phyloP scores from a whole-genome alignment of 1,139 yeast species.

The Kluyveromyces marxianus region DNA sequence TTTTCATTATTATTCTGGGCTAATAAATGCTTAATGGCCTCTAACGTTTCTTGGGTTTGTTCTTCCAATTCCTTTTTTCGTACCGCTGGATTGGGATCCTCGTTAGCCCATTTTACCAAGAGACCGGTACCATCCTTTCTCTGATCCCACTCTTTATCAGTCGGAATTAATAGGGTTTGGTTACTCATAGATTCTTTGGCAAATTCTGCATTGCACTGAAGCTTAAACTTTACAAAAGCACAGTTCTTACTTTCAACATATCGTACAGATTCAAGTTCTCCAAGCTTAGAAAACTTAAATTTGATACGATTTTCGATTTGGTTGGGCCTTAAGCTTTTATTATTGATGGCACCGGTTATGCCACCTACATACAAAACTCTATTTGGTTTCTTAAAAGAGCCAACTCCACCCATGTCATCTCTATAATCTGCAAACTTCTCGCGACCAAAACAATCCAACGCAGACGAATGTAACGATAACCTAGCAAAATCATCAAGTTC shows the following conservation, averaged over 20 bases:
- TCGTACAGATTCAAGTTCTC: constrained; percentile 62
- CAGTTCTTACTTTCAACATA: constrained; percentile 58
- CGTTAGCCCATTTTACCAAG: constrained; percentile 82
- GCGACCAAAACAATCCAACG: constrained; percentile 80
- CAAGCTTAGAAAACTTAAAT: constrained; percentile 64
- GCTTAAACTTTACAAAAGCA: constrained; percentile 68
- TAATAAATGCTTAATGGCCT: constrained; percentile 18
- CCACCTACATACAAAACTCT: constrained; percentile 76
- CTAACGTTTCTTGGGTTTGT: constrained; percentile 16
- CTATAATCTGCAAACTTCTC: constrained; percentile 75
- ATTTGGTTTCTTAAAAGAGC: constrained; percentile 65
- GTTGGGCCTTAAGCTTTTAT: constrained; percentile 17
- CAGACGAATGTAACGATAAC: constrained; percentile 45
- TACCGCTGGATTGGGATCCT: constrained; percentile 75
- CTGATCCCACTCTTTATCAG: constrained; percentile 33
- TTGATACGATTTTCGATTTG: constrained; percentile 30
- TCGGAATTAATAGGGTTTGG: constrained; percentile 53
- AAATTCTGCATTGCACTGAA: constrained; percentile 31
- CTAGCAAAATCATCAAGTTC: constrained; percentile 35
- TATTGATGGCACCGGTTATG: constrained; percentile 33
- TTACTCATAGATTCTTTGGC: constrained; percentile 14
- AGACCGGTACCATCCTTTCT: constrained; percentile 40
- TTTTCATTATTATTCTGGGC: constrained; percentile 6
- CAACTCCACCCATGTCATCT: constrained; percentile 94
- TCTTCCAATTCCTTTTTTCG: constrained; percentile 41